phyloP scores from a whole-genome alignment of 352 stramenopile genomes.

The Phytophthora brassicae region DNA sequence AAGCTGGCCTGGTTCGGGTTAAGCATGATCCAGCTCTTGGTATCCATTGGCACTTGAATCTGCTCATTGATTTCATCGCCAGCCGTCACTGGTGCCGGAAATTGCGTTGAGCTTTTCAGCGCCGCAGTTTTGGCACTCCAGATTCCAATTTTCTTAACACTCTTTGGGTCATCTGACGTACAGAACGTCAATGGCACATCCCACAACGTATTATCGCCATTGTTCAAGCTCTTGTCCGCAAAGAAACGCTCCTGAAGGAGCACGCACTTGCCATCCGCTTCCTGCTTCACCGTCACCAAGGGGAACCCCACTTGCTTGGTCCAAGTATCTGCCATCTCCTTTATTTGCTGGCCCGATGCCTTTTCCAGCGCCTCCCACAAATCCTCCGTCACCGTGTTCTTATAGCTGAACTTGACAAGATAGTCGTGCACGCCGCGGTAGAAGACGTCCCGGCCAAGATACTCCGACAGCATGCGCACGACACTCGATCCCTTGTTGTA shows the following conservation, averaged over 20 bases:
- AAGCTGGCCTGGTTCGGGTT: conserved; percentile 95
- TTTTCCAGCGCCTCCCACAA: conserved; percentile 94
- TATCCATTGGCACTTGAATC: conserved; percentile 48
- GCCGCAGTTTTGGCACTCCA: conserved; percentile 60
- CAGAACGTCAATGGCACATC: conserved; percentile 84
- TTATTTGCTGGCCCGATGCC: conserved; percentile 87
- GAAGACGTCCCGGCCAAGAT: conserved; percentile 66
- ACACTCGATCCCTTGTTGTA: conserved; percentile 92
- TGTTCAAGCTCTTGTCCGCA: conserved; percentile 74
- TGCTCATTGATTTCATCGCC: conserved; percentile 86
- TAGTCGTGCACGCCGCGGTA: conserved; percentile 92
- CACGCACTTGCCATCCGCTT: conserved; percentile 61
- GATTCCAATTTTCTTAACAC: conserved; percentile 64
- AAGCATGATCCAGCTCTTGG: conserved; percentile 92
- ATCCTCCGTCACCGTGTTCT: conserved; percentile 95
- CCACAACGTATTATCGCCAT: conserved; percentile 79
- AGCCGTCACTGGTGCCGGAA: conserved; percentile 49
- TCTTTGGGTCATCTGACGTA: conserved; percentile 42
- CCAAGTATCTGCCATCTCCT: conserved; percentile 93
- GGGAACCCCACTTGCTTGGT: conserved; percentile 95
- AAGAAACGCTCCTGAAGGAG: conserved; percentile 95
- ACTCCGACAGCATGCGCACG: conserved; percentile 77
- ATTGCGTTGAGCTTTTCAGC: conserved; percentile 6
- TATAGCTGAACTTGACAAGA: conserved; percentile 93
- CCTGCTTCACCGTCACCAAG: conserved; percentile 79